Conservation (phyloP, 306 rosid species). For the Oemleria cerasiformis region DNA sequence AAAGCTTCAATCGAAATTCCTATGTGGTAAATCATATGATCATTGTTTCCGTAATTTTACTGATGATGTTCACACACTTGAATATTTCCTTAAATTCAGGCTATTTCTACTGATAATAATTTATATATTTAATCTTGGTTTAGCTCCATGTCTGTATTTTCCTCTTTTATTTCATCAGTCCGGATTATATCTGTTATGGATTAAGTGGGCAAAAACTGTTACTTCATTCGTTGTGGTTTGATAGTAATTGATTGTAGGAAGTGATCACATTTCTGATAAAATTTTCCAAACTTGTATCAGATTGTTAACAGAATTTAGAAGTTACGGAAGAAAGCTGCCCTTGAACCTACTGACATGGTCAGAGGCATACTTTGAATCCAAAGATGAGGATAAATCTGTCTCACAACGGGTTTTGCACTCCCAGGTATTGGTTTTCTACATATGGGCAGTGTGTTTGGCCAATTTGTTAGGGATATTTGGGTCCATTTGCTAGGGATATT, state of each 20-base stretch:
- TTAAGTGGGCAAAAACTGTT: too few relatives aligned
- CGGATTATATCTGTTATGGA: too few relatives aligned
- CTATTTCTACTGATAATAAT: not conserved
- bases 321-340: slow-evolving; percentile 79
- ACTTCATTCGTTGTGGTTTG: not conserved
- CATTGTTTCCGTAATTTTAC: not conserved
- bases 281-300: slow-evolving; percentile 31
- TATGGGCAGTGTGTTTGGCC: not conserved
- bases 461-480: not conserved
- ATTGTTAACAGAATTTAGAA: slow-evolving; percentile 95
- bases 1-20: not conserved
- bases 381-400: slow-evolving; percentile 64
- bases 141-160: not conserved
- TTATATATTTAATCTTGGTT: not conserved
- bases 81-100: not conserved
- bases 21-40: not conserved
- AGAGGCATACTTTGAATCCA: slow-evolving; percentile 78
- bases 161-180: not conserved
- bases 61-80: not conserved
- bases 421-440: slow-evolving; percentile 49
- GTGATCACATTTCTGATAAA: not conserved
- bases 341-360: slow-evolving; percentile 85
- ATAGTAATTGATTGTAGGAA: not conserved
- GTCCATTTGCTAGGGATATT: too few relatives aligned
- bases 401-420: slow-evolving; percentile 65